phyloP scores from a whole-genome alignment of 2,329 filamentous ascomycete species.

The Trichoderma gracile region DNA sequence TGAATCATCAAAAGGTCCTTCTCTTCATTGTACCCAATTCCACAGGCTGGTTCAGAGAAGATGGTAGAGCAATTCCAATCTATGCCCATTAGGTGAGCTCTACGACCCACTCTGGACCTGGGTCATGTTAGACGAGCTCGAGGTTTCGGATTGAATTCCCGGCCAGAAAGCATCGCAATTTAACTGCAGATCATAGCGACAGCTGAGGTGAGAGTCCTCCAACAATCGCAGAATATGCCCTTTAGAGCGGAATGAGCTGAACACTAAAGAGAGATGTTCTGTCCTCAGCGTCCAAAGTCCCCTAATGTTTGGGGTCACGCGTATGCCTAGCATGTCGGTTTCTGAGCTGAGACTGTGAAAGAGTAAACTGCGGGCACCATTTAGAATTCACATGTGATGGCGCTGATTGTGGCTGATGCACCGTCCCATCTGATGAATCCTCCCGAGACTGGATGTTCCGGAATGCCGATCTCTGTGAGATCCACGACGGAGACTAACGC shows the following conservation, averaged over 20 bases:
- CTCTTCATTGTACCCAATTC: background rate
- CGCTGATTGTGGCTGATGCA: slow-evolving; percentile 8
- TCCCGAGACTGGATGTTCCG: slow-evolving; percentile 6
- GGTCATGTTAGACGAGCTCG: too few species aligned
- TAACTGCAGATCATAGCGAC: too few species aligned
- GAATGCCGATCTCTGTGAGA: slow-evolving; percentile 6
- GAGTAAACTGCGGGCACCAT: background rate
- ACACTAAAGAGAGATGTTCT: too few species aligned
- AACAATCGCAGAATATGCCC: too few species aligned
- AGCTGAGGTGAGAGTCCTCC: too few species aligned
- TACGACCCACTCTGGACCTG: too few species aligned
- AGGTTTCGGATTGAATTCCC: too few species aligned
- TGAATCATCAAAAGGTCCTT: background rate
- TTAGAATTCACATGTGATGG: background rate
- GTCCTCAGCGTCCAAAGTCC: background rate
- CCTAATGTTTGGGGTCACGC: background rate
- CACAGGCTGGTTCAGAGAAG: background rate
- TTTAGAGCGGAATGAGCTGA: background rate
- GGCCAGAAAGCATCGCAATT: too few species aligned
- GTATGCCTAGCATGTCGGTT: background rate
- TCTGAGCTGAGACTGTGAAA: background rate
- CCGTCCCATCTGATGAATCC: slow-evolving; percentile 8
- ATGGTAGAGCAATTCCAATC: background rate
- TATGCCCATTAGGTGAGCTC: background rate
- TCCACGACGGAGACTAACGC: slow-evolving; percentile 5